These are phyloP conservation scores for Xanthoparmelia taractica DNA, from an alignment of 495 filamentous ascomycete species.

Conservation along the genomic window DNA sequence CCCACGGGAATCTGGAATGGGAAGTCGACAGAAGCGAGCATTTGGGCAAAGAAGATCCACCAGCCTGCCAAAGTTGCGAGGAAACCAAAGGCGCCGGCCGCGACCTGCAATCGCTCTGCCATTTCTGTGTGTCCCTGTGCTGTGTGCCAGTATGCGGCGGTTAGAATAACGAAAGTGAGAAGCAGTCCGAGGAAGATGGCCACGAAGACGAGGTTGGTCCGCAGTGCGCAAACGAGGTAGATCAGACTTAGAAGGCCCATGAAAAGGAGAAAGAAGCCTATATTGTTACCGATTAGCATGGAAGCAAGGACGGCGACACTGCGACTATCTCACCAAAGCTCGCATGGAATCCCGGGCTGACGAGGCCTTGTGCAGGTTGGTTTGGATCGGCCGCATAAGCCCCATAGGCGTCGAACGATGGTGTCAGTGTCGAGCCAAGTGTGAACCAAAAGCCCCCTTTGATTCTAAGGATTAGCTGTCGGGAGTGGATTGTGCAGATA, in stretches of 20 bases:
- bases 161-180: conserved; percentile 44
- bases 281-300: background rate
- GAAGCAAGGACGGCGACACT: background rate
- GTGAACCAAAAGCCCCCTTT: conserved; percentile 47
- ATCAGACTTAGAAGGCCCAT: conserved; percentile 53
- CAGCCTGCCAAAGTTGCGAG: conserved; percentile 24
- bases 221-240: conserved; percentile 51
- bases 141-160: conserved; percentile 45
- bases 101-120: conserved; percentile 27
- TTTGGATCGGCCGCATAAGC: conserved; percentile 31
- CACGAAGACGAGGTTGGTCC: conserved; percentile 54
- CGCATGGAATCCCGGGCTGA: conserved; percentile 35
- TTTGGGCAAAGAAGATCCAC: conserved; percentile 48
- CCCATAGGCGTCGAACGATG: conserved; percentile 39
- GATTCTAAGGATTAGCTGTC: background rate
- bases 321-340: conserved; percentile 30
- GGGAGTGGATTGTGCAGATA: background rate
- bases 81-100: conserved; percentile 26
- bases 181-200: conserved; percentile 50
- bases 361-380: conserved; percentile 30
- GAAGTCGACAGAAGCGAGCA: conserved; percentile 50
- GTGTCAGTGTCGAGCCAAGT: conserved; percentile 42
- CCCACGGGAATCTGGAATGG: conserved; percentile 49
- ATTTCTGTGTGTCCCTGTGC: conserved; percentile 21
- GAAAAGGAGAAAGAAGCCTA: conserved; percentile 50